Percentiles rank a stretch among this genome's conserved stretches.
phyloP scores from a whole-genome alignment of 2,329 filamentous ascomycete genomes.

The Metarhizium brunneum region DNA sequence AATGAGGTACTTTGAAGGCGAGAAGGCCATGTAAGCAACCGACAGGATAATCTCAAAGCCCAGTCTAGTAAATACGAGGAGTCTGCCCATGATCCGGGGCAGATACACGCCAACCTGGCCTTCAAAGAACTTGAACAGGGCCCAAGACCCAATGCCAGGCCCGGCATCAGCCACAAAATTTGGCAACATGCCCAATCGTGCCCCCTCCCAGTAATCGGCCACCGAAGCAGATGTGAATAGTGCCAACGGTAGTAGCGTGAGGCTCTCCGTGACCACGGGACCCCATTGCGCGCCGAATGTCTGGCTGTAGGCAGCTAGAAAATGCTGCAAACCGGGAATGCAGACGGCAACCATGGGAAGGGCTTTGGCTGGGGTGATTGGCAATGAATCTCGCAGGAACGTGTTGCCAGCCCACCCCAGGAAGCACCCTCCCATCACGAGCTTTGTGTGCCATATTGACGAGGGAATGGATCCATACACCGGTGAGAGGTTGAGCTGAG shows the following conservation, averaged over 20 bases:
- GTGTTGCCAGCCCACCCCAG: constrained; percentile 63
- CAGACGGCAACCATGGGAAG: constrained; percentile 68
- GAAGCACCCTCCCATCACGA: constrained; percentile 57
- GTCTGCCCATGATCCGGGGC: constrained; percentile 46
- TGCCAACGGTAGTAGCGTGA: constrained; percentile 64
- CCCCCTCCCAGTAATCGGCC: constrained; percentile 54
- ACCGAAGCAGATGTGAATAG: constrained; percentile 54
- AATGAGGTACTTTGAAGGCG: constrained; percentile 59
- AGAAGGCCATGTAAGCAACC: constrained; percentile 52
- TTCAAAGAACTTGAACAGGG: constrained; percentile 49
- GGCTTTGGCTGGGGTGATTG: constrained; percentile 39
- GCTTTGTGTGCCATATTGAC: constrained; percentile 58
- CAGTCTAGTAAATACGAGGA: constrained; percentile 58
- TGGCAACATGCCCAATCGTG: constrained; percentile 46
- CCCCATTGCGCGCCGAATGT: constrained; percentile 60
- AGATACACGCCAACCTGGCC: constrained; percentile 29
- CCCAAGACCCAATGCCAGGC: constrained; percentile 58
- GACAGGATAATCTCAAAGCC: constrained; percentile 63
- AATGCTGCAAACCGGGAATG: constrained; percentile 63
- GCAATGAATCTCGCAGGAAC: constrained; percentile 35
- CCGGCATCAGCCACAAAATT: constrained; percentile 51
- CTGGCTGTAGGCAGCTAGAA: constrained; percentile 58
- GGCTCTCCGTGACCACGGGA: constrained; percentile 62
- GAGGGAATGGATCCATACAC: constrained; percentile 82
- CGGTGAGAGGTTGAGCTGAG: constrained; percentile 69